Conservation (phyloP, 2,329 filamentous ascomycete species). For the Onygenales sp. region DNA sequence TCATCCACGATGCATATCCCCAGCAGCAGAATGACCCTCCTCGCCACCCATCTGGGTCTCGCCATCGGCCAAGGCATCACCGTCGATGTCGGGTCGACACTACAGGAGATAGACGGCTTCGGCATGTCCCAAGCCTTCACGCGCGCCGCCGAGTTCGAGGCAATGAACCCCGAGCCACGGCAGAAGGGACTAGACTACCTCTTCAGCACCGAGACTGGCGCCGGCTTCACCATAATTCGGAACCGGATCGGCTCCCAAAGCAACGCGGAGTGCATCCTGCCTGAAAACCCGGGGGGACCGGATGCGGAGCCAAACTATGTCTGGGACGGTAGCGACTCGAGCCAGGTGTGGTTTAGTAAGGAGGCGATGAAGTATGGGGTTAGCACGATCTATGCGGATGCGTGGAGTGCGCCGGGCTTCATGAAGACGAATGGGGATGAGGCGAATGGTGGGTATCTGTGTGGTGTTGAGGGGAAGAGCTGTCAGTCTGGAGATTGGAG, state of each 20-base stretch:
- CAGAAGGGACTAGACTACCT: conserved; percentile 36
- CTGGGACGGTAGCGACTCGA: conserved; percentile 39
- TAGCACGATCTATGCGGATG: conserved; percentile 40
- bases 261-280: conserved; percentile 29
- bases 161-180: conserved; percentile 20
- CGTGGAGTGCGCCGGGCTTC: conserved; percentile 42
- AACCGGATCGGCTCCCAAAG: conserved; percentile 39
- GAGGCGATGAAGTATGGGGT: conserved; percentile 37
- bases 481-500: conserved; percentile 39
- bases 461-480: conserved; percentile 32
- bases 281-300: conserved; percentile 36
- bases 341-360: conserved; percentile 45
- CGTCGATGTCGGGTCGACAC: conserved; percentile 14
- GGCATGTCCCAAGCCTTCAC: conserved; percentile 42
- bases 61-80: conserved; percentile 8
- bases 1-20: not conserved
- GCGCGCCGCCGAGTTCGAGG: conserved; percentile 32
- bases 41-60: not conserved
- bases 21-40: not conserved
- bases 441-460: conserved; percentile 36
- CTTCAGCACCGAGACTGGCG: conserved; percentile 37
- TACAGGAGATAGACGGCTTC: conserved; percentile 38
- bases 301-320: conserved; percentile 32
- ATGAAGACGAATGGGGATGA: conserved; percentile 44
- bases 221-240: conserved; percentile 42